A percentile compares a stretch with the other conserved stretches of the same genome.
phyloP scores from a whole-genome alignment of 2,329 filamentous ascomycete genomes.

The Volutella citrinella region DNA sequence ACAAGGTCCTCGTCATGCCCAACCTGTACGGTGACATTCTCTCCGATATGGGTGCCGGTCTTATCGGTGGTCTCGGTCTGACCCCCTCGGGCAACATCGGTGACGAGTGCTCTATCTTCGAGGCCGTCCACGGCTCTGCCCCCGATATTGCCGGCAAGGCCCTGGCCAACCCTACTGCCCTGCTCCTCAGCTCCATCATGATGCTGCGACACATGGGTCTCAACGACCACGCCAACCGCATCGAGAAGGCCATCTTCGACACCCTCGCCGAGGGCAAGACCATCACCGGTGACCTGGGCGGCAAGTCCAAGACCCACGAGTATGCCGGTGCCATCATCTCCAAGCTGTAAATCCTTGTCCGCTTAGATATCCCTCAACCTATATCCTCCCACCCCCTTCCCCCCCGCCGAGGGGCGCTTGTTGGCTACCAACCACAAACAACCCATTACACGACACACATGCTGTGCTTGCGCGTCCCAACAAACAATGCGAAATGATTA shows the following conservation, averaged over 20 bases:
- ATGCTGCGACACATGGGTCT: conserved; percentile 99
- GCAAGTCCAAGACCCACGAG: conserved; percentile 93
- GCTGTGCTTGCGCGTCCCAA: too few species aligned
- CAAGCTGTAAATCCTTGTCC: conserved; percentile 48
- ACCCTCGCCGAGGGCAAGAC: conserved; percentile 94
- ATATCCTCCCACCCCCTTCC: too few species aligned
- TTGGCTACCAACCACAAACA: too few species aligned
- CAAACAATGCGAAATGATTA: too few species aligned
- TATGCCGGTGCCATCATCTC: conserved; percentile 89
- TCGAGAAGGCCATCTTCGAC: conserved; percentile 93
- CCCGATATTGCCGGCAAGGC: conserved; percentile 95
- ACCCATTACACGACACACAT: too few species aligned
- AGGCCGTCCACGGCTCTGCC: conserved; percentile 96
- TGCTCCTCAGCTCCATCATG: conserved; percentile 96
- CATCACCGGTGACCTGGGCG: conserved; percentile 93
- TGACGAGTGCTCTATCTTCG: conserved; percentile 99
- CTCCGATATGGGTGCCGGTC: conserved; percentile 98
- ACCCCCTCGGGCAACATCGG: conserved; percentile 98
- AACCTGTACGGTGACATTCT: conserved; percentile 99
- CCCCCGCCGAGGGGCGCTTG: too few species aligned
- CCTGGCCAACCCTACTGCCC: conserved; percentile 94
- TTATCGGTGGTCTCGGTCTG: conserved; percentile 95
- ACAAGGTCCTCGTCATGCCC: conserved; percentile 97
- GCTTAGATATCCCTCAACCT: conserved; percentile 28
- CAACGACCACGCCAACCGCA: conserved; percentile 76